Base-by-base conservation (phyloP, 2,329 filamentous ascomycete genomes). In the Xylariales sp. region DNA sequence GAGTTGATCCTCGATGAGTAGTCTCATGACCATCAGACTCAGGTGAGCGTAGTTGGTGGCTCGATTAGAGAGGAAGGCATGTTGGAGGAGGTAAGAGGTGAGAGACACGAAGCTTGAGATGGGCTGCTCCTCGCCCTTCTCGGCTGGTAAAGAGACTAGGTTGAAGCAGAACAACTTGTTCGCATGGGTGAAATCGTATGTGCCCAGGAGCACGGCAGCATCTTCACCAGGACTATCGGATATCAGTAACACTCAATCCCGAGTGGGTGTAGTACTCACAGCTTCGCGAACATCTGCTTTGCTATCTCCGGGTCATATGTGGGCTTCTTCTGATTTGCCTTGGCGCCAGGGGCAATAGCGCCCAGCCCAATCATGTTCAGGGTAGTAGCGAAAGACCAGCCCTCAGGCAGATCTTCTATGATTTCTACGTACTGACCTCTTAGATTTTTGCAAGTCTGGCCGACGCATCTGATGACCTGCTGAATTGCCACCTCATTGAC, bases 151-250 rank as follows among this genome's bases (percentile, higher is more conserved):
- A 3, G 79, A 82, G 38, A 95, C 79, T 31, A 98, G 66, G 53
- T 85, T 90, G 60, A 87, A 85, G 61, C 88, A 91, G 63, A 98
- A 97, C 7, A 96, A 73, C 64, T 96, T 97, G 69, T 97, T 98
- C 24, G 90, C 86, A 57, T 95, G 86, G 3, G 83, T 82, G 59
- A 97, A 97, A 60, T 97, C 93, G 60, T 97, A 98, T 0, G 88
- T 84, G 1, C 88, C 83, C 24, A 98, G 73, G 4, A 97, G 67
- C 3, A 94, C 73, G 4, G 90, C 82, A 12, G 88, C 86, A 60
- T 90, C 82, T 44, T 82, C 76, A 3, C 82, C 81, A 1, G 93
- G 93, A 50, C 88, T 94, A 28, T 27, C n/a, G n/a, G 8, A 6
- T 18, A 19, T 40, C 20, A 19, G 20, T 15, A n/a, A 6, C 20